phyloP scores from a whole-genome alignment of 345 rosid genomes.

The Salix caprea region DNA sequence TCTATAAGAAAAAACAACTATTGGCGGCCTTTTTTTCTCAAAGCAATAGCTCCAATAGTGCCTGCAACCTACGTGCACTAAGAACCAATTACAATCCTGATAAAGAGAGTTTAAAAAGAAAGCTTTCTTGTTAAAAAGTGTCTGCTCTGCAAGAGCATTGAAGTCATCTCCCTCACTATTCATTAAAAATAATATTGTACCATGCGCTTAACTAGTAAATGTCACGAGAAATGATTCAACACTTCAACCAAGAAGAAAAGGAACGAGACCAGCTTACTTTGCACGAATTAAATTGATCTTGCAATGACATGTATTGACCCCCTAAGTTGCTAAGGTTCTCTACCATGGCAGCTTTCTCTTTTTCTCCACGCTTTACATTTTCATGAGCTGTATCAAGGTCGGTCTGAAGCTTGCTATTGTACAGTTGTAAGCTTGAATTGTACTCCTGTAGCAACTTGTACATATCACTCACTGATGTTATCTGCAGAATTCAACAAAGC shows the following conservation, averaged over 20 bases:
- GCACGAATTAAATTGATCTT: constrained; percentile 66
- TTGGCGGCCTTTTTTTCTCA: background rate
- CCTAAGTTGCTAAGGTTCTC: constrained; percentile 69
- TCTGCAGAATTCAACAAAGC: constrained; percentile 42
- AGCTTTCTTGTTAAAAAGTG: background rate
- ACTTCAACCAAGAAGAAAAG: background rate
- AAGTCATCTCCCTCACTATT: background rate
- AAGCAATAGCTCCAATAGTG: background rate
- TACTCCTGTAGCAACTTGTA: constrained; percentile 92
- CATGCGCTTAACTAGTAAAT: background rate
- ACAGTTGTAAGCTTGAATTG: constrained; percentile 88
- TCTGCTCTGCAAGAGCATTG: background rate
- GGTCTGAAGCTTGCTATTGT: constrained; percentile 88
- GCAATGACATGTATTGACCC: constrained; percentile 70
- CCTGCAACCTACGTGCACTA: background rate
- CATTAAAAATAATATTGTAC: background rate
- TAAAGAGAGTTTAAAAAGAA: background rate
- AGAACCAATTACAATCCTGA: background rate
- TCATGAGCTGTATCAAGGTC: constrained; percentile 84
- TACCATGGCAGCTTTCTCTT: constrained; percentile 69
- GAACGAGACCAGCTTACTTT: constrained; percentile 42
- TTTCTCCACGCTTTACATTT: constrained; percentile 71
- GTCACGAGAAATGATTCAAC: background rate
- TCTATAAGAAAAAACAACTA: background rate
- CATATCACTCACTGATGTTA: constrained; percentile 87